Evolutionary conservation across 345 rosid genomes (phyloP), one percentile per base, ranked within the genome.

Genomic region (Isatis tinctoria): DNA sequence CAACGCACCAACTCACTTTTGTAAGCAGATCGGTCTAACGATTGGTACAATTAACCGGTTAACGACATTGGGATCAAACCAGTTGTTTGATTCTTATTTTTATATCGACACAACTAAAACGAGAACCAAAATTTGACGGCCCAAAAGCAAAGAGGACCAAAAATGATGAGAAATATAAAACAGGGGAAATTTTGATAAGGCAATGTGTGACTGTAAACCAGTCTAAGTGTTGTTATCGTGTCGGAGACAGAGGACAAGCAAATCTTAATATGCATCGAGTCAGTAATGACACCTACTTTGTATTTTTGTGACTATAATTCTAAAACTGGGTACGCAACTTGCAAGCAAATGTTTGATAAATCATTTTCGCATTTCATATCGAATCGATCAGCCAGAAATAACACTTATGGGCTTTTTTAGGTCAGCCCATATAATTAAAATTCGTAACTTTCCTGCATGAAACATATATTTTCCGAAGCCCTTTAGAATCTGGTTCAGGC

Each of bases 191-290:
- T n/a, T 69, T 70, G 80, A 64, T 36, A 70, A 70, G 74, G 59
- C 70, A 52, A 5, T 75, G 79, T 61, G 74, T 69, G 79, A 69
- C 0, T 18, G 51, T 43, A 61, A 75, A 61, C 70, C 37, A 68
- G 33, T 24, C 74, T 32, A 40, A 33, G 33, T 48, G 67, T 47
- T 47, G 16, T 36, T 66, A 14, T 74, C 52, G 16, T 47, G 72
- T 74, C 13, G 59, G 41, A 35, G 67, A 74, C 65, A 73, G 22
- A 44, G n/a, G 70, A 64, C 78, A 57, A 56, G 58, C 33, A 44
- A 1, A 54, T 63, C 36, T 73, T 53, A 73, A n/a, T 65, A 33
- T 74, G 66, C 59, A 65, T 44, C 47, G 28, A 12, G 33, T 24
- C 33, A 24, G 8, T 3, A 10, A 49, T 51, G 32, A 24, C 30